Conservation (phyloP, 225 moss, liverwort and hornwort genomes). For the Pleurozium schreberi region DNA sequence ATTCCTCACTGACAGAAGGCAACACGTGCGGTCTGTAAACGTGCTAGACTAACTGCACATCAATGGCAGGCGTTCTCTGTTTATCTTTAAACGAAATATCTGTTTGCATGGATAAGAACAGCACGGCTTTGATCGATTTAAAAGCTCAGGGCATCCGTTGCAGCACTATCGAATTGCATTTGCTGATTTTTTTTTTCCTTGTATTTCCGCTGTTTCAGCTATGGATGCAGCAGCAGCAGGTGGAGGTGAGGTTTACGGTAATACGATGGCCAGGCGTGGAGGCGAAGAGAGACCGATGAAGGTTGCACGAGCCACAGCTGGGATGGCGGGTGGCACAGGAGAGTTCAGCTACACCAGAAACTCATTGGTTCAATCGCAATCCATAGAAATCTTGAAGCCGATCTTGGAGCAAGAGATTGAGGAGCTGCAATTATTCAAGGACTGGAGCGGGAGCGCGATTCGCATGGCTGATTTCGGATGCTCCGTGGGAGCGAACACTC, state of each 20-base stretch:
- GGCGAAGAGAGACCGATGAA: background rate
- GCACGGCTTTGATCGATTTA: too few relatives aligned
- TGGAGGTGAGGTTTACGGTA: background rate
- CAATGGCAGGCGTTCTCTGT: too few relatives aligned
- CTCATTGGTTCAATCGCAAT: background rate
- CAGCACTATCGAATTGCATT: background rate
- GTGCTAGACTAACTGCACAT: too few relatives aligned
- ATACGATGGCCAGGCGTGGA: background rate
- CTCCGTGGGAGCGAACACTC: slow-evolving; percentile 10
- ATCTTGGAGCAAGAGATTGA: slow-evolving; percentile 1
- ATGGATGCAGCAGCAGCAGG: background rate
- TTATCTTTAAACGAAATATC: too few relatives aligned
- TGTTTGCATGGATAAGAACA: too few relatives aligned
- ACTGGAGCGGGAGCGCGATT: background rate
- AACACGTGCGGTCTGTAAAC: too few relatives aligned
- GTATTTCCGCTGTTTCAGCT: background rate
- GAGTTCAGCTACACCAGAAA: slow-evolving; percentile 22
- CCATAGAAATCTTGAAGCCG: background rate
- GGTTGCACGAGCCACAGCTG: background rate
- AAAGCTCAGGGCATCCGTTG: too few relatives aligned
- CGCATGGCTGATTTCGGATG: slow-evolving; percentile 42
- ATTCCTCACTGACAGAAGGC: too few relatives aligned
- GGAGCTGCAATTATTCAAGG: background rate
- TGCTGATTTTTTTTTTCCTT: too few relatives aligned
- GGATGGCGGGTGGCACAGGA: background rate